A percentile compares a stretch with the other conserved stretches of the same genome.
Conservation (phyloP, 108 stramenopile genomes). For the Cyclotella cryptica region DNA sequence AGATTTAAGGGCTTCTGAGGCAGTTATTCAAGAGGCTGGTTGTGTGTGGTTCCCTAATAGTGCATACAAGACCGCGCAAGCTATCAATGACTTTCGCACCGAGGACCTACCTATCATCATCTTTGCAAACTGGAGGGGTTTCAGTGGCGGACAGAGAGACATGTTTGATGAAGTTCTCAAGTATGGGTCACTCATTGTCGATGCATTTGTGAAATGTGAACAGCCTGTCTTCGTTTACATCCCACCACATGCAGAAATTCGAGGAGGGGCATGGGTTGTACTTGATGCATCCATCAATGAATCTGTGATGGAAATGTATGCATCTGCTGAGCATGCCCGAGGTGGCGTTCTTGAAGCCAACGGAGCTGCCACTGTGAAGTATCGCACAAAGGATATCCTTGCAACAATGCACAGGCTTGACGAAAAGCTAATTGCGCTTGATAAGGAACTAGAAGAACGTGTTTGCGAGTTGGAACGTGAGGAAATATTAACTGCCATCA, state of each 20-base stretch:
- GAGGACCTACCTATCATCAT: slow-evolving; percentile 98
- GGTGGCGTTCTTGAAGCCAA: slow-evolving; percentile 99
- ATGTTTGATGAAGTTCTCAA: slow-evolving; percentile 99
- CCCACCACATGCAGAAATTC: slow-evolving; percentile 97
- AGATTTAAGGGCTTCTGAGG: slow-evolving; percentile 93
- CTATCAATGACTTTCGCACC: slow-evolving; percentile 97
- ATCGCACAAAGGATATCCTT: slow-evolving; percentile 91
- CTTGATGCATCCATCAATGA: slow-evolving; percentile 99
- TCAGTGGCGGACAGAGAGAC: slow-evolving; percentile 98
- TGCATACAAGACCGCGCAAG: slow-evolving; percentile 99
- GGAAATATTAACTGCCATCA: slow-evolving; percentile 41
- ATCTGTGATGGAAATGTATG: slow-evolving; percentile 99
- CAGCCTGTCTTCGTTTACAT: slow-evolving; percentile 99
- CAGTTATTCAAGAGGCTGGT: slow-evolving; percentile 93
- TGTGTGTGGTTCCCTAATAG: slow-evolving; percentile 99
- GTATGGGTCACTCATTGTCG: slow-evolving; percentile 98
- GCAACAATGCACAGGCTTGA: slow-evolving; percentile 96
- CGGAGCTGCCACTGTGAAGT: slow-evolving; percentile 98
- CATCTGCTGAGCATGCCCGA: slow-evolving; percentile 79
- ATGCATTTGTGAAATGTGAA: slow-evolving; percentile 96
- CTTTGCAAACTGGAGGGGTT: slow-evolving; percentile 99
- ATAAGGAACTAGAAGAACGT: slow-evolving; percentile 62
- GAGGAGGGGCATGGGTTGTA: slow-evolving; percentile 99
- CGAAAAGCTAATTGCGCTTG: slow-evolving; percentile 76
- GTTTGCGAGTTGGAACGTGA: slow-evolving; percentile 54